Evolutionary conservation across 805 yeast genomes (phyloP).

Genomic region (Starmerella powellii): DNA sequence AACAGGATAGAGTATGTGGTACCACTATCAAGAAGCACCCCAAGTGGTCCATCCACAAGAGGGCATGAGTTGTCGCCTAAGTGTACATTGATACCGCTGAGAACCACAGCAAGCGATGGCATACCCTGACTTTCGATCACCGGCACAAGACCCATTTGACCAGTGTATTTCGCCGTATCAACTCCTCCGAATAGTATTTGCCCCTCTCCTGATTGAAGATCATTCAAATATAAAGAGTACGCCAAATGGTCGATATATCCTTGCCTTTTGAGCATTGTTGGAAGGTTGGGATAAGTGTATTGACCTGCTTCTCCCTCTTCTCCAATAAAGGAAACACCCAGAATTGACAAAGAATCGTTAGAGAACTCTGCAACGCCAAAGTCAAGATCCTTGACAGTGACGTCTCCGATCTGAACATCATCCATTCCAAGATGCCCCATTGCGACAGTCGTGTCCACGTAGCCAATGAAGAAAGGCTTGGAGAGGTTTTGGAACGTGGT

Average conservation of each 20-base stretch:
- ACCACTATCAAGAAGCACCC: conserved; percentile 46
- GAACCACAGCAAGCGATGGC: conserved; percentile 17
- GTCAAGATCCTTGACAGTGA: conserved; percentile 37
- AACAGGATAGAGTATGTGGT: conserved; percentile 43
- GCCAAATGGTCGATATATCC: conserved; percentile 34
- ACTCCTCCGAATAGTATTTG: conserved; percentile 47
- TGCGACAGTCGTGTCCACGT: conserved; percentile 38
- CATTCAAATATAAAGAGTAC: conserved; percentile 38
- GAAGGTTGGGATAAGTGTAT: conserved; percentile 25
- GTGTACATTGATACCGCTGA: conserved; percentile 10
- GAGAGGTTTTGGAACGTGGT: conserved; percentile 20
- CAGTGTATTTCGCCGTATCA: conserved; percentile 49
- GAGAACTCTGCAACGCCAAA: conserved; percentile 59
- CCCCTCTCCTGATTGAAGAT: conserved; percentile 22
- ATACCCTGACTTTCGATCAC: not conserved
- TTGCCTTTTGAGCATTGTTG: conserved; percentile 28
- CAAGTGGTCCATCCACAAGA: conserved; percentile 24
- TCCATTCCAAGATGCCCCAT: conserved; percentile 46
- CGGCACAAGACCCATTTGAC: conserved; percentile 27
- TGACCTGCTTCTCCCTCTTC: conserved; percentile 21
- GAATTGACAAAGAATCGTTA: conserved; percentile 51
- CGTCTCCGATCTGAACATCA: conserved; percentile 37
- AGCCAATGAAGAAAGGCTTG: conserved; percentile 30
- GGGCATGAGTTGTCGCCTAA: conserved; percentile 2
- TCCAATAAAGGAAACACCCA: conserved; percentile 32